Evolutionary conservation across 306 rosid genomes (phyloP).

Genomic region (Fagus crenata): DNA sequence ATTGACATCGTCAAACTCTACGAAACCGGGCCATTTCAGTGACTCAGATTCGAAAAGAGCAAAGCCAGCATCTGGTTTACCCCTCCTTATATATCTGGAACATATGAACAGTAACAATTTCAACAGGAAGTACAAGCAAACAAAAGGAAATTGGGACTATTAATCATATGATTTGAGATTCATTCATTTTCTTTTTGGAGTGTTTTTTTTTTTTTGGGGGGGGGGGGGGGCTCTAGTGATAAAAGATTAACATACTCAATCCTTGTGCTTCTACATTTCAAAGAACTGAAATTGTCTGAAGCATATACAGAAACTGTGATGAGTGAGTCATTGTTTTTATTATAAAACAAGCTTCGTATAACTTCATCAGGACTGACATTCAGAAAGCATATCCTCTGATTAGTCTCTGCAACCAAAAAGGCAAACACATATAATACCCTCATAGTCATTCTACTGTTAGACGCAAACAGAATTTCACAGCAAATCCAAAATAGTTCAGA

Average conservation of each 20-base stretch:
- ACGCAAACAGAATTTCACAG: slow-evolving; percentile 5
- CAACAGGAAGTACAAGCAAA: slow-evolving; percentile 13
- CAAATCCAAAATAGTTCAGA: neutral
- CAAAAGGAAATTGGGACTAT: slow-evolving; percentile 8
- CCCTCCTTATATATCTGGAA: slow-evolving; percentile 86
- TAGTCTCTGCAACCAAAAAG: slow-evolving; percentile 69
- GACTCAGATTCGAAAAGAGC: slow-evolving; percentile 98
- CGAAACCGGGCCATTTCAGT: slow-evolving; percentile 98
- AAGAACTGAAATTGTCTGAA: slow-evolving; percentile 94
- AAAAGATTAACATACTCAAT: slow-evolving; percentile 64
- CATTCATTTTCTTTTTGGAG: slow-evolving; percentile 8
- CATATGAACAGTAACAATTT: slow-evolving; percentile 10
- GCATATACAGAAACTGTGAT: slow-evolving; percentile 99
- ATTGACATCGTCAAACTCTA: slow-evolving; percentile 98
- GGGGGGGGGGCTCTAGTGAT: neutral
- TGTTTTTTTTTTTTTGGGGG: neutral
- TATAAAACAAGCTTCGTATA: slow-evolving; percentile 92
- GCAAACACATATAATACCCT: slow-evolving; percentile 20
- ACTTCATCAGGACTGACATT: slow-evolving; percentile 98
- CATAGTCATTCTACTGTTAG: slow-evolving; percentile 20
- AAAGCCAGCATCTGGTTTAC: slow-evolving; percentile 96
- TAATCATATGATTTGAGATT: slow-evolving; percentile 7
- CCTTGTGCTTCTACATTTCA: slow-evolving; percentile 98
- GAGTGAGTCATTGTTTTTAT: slow-evolving; percentile 95
- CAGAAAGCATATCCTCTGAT: slow-evolving; percentile 91